Evolutionary conservation across 768 basidiomycete species (phyloP).

Genomic region (Lactifluus echinatus): DNA sequence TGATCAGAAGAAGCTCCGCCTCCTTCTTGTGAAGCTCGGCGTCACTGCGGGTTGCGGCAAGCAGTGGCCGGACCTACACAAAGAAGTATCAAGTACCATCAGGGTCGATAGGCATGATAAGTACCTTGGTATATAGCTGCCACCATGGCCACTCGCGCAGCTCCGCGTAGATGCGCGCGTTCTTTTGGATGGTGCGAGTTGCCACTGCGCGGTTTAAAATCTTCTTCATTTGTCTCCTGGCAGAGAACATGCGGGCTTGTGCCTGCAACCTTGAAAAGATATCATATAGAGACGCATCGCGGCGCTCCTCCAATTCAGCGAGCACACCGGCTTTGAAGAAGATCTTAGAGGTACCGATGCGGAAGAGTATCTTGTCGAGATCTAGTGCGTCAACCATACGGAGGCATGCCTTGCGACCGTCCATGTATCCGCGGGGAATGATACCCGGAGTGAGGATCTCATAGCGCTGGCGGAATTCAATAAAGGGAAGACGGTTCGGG

Average conservation of each 20-base stretch:
- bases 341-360: conserved; percentile 93
- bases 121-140: conserved; percentile 90
- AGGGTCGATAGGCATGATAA: background rate
- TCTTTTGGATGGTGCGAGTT: conserved; percentile 86
- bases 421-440: conserved; percentile 94
- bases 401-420: conserved; percentile 88
- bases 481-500: conserved; percentile 92
- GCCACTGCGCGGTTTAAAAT: conserved; percentile 88
- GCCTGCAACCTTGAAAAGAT: conserved; percentile 88
- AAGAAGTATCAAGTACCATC: background rate
- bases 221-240: conserved; percentile 88
- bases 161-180: conserved; percentile 85
- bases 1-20: conserved; percentile 67
- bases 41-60: conserved; percentile 88
- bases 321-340: conserved; percentile 99
- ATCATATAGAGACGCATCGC: conserved; percentile 82
- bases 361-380: conserved; percentile 75
- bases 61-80: conserved; percentile 72
- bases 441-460: conserved; percentile 92
- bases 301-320: conserved; percentile 88
- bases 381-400: conserved; percentile 87
- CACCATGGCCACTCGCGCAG: conserved; percentile 98
- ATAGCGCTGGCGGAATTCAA: conserved; percentile 95
- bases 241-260: conserved; percentile 73
- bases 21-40: conserved; percentile 87